Evolutionary conservation across 2,329 filamentous ascomycete species (phyloP).

Genomic region (Verticillium zaregamsianum): DNA sequence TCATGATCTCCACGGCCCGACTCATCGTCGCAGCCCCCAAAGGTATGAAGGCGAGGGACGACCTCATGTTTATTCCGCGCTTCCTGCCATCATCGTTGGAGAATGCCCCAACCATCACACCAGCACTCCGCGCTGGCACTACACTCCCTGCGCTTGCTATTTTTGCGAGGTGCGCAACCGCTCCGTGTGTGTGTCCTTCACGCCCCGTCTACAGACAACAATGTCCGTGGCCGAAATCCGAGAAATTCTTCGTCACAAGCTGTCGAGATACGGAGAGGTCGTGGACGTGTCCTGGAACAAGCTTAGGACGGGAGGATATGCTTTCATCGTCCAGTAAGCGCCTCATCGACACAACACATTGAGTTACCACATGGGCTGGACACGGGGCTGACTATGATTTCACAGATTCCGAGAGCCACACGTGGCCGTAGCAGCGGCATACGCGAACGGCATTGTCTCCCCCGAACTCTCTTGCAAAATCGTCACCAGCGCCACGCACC

Average conservation of each 20-base stretch:
- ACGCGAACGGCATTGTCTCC: neutral
- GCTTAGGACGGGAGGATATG: neutral
- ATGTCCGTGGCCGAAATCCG: neutral
- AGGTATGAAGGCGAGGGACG: neutral
- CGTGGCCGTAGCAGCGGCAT: neutral
- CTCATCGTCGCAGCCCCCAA: neutral
- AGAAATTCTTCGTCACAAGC: neutral
- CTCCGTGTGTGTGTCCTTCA: neutral
- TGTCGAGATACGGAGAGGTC: neutral
- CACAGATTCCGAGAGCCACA: neutral
- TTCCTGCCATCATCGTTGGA: neutral
- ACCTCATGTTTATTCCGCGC: neutral
- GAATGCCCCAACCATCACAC: neutral
- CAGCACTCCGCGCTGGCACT: neutral
- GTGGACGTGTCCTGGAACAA: neutral
- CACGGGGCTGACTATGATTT: neutral
- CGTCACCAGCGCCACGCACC: neutral
- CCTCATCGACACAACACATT: neutral
- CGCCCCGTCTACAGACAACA: neutral
- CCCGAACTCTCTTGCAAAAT: neutral
- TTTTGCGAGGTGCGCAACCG: neutral
- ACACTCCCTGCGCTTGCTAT: neutral
- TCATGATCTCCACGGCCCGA: conserved; percentile 1
- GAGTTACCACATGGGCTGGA: too few relatives aligned
- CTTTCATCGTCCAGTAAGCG: neutral